These are phyloP conservation scores for Psilocybe cyanescens DNA, from an alignment of 768 basidiomycete genomes.

Conservation along the genomic window DNA sequence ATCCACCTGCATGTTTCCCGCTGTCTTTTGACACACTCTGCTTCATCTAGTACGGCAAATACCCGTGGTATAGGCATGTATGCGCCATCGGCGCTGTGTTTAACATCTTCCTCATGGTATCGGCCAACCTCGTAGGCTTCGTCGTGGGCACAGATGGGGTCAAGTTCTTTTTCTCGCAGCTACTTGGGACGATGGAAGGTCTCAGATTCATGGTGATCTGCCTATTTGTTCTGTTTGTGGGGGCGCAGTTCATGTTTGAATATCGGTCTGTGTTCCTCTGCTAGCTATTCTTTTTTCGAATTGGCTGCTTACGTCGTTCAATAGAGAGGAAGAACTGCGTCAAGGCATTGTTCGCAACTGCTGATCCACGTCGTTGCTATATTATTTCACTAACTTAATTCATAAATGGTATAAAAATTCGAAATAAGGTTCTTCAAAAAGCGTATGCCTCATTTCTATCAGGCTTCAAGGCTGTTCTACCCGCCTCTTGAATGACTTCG, in stretches of 20 bases:
- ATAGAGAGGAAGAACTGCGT: conserved; percentile 75
- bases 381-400: neutral
- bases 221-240: conserved; percentile 73
- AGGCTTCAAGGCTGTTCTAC: too few species aligned
- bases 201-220: conserved; percentile 65
- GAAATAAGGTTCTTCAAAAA: neutral
- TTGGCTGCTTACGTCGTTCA: neutral
- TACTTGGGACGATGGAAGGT: conserved; percentile 72
- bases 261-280: conserved; percentile 65
- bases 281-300: neutral
- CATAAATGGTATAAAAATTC: neutral
- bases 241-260: conserved; percentile 93
- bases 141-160: conserved; percentile 88
- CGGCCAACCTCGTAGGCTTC: conserved; percentile 94
- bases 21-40: neutral
- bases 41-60: conserved; percentile 59
- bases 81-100: conserved; percentile 81
- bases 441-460: too few species aligned
- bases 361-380: neutral
- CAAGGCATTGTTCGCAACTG: conserved; percentile 28
- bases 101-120: conserved; percentile 89
- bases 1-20: neutral
- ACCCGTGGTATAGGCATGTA: conserved; percentile 84
- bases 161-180: conserved; percentile 60
- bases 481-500: too few species aligned